Base-by-base conservation (phyloP, 2,329 filamentous ascomycete species). In the Magnaporthiopsis poae region DNA sequence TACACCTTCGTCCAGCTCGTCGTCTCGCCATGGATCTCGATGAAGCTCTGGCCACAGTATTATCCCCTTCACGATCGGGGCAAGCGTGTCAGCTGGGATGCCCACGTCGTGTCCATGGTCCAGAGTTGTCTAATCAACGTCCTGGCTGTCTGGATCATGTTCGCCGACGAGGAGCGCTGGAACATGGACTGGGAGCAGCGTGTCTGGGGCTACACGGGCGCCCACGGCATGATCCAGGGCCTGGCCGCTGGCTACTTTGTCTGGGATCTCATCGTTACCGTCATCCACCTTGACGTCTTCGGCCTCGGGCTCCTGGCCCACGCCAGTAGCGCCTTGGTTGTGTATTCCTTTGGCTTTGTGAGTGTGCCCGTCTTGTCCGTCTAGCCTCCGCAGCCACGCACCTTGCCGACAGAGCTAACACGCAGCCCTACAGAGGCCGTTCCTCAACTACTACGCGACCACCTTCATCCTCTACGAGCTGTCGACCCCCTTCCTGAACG, bases 401-500 rank as follows among this genome's bases (percentile, higher is more conserved):
- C 35, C 35, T 46, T 56, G 12, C 39, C 52, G 62, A 21, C 59
- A 29, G 3, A 27, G 29, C 66, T 65, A 52, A 64, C 62, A 68
- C 64, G 35, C 11, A 52, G 18, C 25, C 13, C 13, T 31, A 0
- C 74, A 95, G 91, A 84, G 90, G 68, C 91, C 91, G 1, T 93
- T 94, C 73, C 83, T 93, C 70, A 93, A 94, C 80, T 93, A 88
- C 80, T 96, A 95, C 77, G 89, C 85, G 67, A 84, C 85, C 67
- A 86, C 86, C 68, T 96, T 96, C 77, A 91, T 96, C 72, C 87
- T 95, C 67, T 96, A 92, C 85, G 91, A 96, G 77, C 84, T 96
- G 59, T 93, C 90, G 33, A 90, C 89, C 5, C 90, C 91, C 9
- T 93, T 95, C 77, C 83, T 95, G 67, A 96, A 96, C 75, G 85